Evolutionary conservation across 345 rosid species (phyloP).

Genomic region (Abelmoschus esculentus): DNA sequence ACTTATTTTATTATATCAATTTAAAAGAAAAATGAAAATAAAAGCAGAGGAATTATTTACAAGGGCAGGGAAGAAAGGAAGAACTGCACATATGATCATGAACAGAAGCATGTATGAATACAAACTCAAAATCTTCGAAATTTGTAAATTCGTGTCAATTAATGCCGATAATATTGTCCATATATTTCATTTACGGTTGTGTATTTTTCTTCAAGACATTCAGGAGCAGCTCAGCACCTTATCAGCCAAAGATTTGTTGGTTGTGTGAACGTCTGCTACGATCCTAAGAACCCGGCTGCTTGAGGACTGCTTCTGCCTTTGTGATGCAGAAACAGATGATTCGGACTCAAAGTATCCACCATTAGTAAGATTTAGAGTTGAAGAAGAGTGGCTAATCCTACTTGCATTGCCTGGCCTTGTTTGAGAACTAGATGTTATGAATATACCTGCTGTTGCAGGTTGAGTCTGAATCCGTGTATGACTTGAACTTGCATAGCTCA

Average conservation of each 20-base stretch:
- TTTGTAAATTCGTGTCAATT: too few relatives aligned
- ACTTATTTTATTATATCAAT: too few relatives aligned
- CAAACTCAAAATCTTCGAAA: too few relatives aligned
- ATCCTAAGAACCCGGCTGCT: constrained; percentile 24
- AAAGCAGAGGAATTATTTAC: neutral
- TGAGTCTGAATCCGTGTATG: neutral
- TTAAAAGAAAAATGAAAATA: neutral
- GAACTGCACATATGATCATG: neutral
- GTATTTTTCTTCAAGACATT: constrained; percentile 56
- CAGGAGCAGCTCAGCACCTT: constrained; percentile 60
- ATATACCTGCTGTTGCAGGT: neutral
- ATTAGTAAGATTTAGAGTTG: neutral
- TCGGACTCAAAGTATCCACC: neutral
- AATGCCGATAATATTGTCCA: too few relatives aligned
- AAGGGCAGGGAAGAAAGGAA: neutral
- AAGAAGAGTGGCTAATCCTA: neutral
- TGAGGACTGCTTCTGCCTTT: constrained; percentile 28
- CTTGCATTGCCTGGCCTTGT: neutral
- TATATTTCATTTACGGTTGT: neutral
- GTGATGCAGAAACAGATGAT: constrained; percentile 41
- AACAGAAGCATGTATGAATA: constrained; percentile 28
- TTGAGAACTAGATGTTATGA: neutral
- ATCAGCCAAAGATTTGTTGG: constrained; percentile 79
- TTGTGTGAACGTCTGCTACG: constrained; percentile 55
- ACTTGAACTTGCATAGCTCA: constrained; percentile 34